Evolutionary conservation across 2,329 filamentous ascomycete species (phyloP).

Genomic region (Pseudocercospora ulei): DNA sequence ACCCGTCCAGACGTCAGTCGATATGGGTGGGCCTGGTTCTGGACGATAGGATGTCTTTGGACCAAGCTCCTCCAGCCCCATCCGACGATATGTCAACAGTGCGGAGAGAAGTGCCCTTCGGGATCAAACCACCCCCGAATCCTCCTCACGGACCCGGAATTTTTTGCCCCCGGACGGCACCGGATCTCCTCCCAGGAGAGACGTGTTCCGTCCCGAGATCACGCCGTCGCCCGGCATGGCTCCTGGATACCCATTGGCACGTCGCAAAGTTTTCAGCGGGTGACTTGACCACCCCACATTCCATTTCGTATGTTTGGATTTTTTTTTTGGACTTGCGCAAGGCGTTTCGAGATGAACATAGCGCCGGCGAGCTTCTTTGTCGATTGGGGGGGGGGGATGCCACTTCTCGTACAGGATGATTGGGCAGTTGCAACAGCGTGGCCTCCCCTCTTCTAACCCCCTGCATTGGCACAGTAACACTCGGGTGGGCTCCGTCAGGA

Average conservation of each 20-base stretch:
- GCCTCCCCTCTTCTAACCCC: too few species aligned
- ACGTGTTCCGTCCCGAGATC: neutral
- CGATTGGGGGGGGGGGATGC: too few species aligned
- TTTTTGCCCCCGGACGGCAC: neutral
- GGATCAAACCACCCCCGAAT: neutral
- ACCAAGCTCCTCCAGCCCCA: neutral
- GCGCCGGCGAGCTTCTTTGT: too few species aligned
- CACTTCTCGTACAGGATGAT: too few species aligned
- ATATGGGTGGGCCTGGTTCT: constrained; percentile 7
- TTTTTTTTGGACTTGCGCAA: too few species aligned
- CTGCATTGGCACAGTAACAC: too few species aligned
- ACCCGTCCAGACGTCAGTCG: constrained; percentile 9
- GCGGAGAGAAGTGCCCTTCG: neutral
- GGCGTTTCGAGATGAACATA: too few species aligned
- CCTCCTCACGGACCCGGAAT: constrained; percentile 1
- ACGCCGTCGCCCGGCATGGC: neutral
- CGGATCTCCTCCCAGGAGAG: neutral
- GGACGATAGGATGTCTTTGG: constrained; percentile 8
- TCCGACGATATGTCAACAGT: constrained; percentile 3
- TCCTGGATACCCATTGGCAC: neutral
- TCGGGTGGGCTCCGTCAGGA: too few species aligned
- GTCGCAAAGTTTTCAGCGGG: constrained; percentile 4
- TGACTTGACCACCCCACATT: too few species aligned
- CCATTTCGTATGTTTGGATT: too few species aligned
- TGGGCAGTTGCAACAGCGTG: too few species aligned